Base-by-base conservation (phyloP, 768 basidiomycete species). In the Pholiota molesta region DNA sequence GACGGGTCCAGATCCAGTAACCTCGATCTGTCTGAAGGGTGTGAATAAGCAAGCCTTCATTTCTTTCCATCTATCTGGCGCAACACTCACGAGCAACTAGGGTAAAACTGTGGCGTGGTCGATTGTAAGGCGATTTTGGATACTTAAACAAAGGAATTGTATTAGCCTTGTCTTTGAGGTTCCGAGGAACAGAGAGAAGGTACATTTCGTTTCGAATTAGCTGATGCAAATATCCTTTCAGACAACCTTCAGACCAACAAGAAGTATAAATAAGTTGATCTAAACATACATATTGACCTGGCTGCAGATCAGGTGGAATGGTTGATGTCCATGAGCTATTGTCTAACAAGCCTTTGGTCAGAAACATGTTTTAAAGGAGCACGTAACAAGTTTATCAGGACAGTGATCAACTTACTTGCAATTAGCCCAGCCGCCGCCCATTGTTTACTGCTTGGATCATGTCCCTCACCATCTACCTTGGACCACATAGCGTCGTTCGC, bases 141-240 rank as follows among this genome's bases (percentile, higher is more conserved):
- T 63, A 57, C 35, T 21, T 35, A 58, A 45, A 53, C 17, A 45
- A 11, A 56, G 60, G 23, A 3, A 37, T 17, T 37, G 31, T 49
- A 37, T 33, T 6, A 54, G 23, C 39, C 59, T 17, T n/a, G 59
- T 39, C 7, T 51, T 53, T 19, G 37, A 45, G 55, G 57, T 57
- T 11, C 63, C 55, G 40, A 53, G 17, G 31, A 28, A 52, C 40
- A 52, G 42, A 55, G 42, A 55, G 14, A 35, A 68, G 77, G 52
- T 67, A 81, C 81, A 83, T 81, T 73, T 83, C 81, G 63, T 83
- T 73, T 29, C 81, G 78, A 47, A 83, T 72, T 53, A 83, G 72
- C 82, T 83, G 33, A 57, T 37, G 44, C 39, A 54, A 29, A 59
- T 51, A 53, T 40, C 17, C 39, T 40, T 19, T 45, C 31, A 35